phyloP scores from a whole-genome alignment of 1,139 yeast species.

The Yamadazyma sp. region DNA sequence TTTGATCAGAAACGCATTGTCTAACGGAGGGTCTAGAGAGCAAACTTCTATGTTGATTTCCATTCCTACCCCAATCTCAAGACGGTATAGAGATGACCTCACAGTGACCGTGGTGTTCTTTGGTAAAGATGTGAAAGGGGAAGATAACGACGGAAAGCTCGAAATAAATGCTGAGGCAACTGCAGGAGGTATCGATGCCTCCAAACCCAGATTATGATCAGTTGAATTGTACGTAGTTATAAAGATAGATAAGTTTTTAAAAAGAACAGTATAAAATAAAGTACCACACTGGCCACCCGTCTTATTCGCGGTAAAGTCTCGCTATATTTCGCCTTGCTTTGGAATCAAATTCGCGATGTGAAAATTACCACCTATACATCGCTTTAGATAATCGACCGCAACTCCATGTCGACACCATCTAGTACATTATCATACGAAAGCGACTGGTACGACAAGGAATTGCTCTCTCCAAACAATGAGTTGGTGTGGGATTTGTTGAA shows the following conservation, averaged over 20 bases:
- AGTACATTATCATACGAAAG: not conserved
- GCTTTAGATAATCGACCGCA: not conserved
- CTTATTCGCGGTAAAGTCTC: not conserved
- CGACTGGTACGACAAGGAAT: conserved; percentile 20
- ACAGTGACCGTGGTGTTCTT: conserved; percentile 96
- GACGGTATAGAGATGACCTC: conserved; percentile 91
- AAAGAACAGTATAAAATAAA: not conserved
- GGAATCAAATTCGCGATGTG: too few species aligned
- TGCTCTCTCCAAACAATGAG: conserved; percentile 50
- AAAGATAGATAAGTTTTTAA: too few species aligned
- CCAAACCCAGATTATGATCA: conserved; percentile 47
- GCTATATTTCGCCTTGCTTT: too few species aligned
- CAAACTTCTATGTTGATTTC: conserved; percentile 86
- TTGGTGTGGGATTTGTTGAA: conserved; percentile 62
- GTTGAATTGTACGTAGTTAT: not conserved
- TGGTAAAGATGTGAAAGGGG: conserved; percentile 53
- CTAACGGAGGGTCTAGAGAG: conserved; percentile 83
- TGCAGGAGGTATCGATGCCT: conserved; percentile 49
- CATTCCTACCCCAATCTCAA: conserved; percentile 90
- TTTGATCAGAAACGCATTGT: conserved; percentile 87
- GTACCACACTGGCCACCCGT: not conserved
- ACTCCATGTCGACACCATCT: not conserved
- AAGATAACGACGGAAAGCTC: conserved; percentile 48
- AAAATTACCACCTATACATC: not conserved
- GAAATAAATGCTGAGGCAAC: conserved; percentile 59